phyloP scores from a whole-genome alignment of 352 stramenopile species.

The Phytophthora melonis region DNA sequence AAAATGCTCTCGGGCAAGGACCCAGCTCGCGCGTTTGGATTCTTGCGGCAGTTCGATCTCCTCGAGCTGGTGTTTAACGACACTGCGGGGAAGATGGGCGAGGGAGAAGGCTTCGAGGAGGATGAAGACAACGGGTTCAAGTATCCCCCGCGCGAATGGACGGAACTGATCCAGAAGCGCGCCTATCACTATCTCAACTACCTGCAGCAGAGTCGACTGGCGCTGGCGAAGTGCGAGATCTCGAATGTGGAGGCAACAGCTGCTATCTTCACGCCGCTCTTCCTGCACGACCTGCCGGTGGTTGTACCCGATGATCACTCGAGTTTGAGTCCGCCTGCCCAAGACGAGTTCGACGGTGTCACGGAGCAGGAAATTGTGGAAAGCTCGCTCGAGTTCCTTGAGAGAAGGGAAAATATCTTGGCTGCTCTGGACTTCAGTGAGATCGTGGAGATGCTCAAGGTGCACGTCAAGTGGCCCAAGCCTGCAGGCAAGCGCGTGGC shows the following conservation, averaged over 20 bases:
- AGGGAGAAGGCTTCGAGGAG: constrained; percentile 14
- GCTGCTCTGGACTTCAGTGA: constrained; percentile 43
- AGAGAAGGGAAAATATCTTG: constrained; percentile 33
- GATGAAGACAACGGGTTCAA: constrained; percentile 16
- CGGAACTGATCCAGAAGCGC: constrained; percentile 35
- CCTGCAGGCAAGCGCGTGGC: constrained; percentile 71
- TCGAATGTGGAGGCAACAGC: constrained; percentile 66
- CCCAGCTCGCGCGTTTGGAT: constrained; percentile 61
- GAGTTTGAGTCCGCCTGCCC: constrained; percentile 5
- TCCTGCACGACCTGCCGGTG: constrained; percentile 36
- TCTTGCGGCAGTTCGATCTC: constrained; percentile 68
- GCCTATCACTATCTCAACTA: constrained; percentile 48
- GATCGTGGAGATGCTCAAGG: constrained; percentile 79
- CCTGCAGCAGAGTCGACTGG: constrained; percentile 59
- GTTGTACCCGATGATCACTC: constrained; percentile 24
- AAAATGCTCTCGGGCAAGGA: constrained; percentile 82
- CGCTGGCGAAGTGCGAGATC: constrained; percentile 53
- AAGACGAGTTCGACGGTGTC: constrained; percentile 20
- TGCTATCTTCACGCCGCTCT: constrained; percentile 62
- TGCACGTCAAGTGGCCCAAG: constrained; percentile 81
- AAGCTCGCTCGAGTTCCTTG: constrained; percentile 47
- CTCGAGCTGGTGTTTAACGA: constrained; percentile 80
- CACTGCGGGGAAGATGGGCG: constrained; percentile 20
- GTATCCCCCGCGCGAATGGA: constrained; percentile 48
- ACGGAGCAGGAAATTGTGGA: constrained; percentile 49